Evolutionary conservation across 2,329 filamentous ascomycete genomes (phyloP), one percentile per base, ranked within the genome.

Genomic region (Mariannaea elegans): DNA sequence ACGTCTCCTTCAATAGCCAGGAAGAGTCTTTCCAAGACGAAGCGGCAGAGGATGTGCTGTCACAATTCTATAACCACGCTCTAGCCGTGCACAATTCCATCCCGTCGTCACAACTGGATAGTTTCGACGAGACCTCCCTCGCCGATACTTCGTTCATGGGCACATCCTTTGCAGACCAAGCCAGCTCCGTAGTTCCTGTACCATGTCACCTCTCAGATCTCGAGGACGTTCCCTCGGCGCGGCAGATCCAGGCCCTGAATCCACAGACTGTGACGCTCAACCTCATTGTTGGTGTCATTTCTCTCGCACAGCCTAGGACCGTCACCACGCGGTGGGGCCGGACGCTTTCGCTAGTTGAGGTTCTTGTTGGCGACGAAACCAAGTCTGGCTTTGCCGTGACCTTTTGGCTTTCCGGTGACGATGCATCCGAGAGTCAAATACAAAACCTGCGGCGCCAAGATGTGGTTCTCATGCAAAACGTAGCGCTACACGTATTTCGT

Each of bases 351-450:
- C 82, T 97, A 3, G 79, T 94, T 38, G 93, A 97, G 74, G 75
- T 95, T 2, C 80, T 94, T 1, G 87, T 97, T 1, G 94, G 91
- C 5, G 94, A 98, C 73, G 91, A 97, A 50, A 97, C 93, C 0
- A 86, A 84, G 64, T 86, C 91, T 0, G 91, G 90, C 2, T 97
- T 97, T 76, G 87, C 84, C 24, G 82, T 97, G 55, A 94, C 90
- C 3, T 93, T 97, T 73, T 98, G 94, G 94, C 79, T 97, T 2
- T 77, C 83, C 4, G 65, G 64, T 3, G 64, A 79, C 68, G 38
- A 74, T 79, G 59, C 75, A 3, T 59, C 52, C 0, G 62, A 66
- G 8, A 72, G 72, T 27, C 65, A 70, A 3, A 68, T 84, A 9
- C 73, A 78, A 2, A 75, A 72, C 0, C 77, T 97, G 29, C 82